Evolutionary conservation across 805 yeast species (phyloP).

Genomic region (Nakazawaea populi): DNA sequence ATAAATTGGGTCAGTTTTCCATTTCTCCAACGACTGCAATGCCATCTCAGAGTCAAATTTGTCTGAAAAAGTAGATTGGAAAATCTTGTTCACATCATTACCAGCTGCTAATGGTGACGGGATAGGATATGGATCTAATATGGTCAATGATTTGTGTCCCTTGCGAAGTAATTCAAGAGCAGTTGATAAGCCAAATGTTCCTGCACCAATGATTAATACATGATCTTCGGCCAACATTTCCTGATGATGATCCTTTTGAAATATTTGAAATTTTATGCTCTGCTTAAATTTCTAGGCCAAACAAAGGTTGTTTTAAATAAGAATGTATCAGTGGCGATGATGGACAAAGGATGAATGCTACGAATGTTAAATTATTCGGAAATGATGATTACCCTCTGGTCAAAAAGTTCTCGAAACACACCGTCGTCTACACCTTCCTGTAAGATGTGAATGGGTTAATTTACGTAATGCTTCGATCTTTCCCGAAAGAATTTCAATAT

Average conservation of each 20-base stretch:
- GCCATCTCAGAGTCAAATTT: conserved; percentile 23
- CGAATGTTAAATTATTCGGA: too few relatives aligned
- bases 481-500: too few relatives aligned
- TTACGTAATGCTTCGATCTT: too few relatives aligned
- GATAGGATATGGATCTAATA: conserved; percentile 25
- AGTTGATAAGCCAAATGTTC: conserved; percentile 39
- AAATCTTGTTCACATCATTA: conserved; percentile 35
- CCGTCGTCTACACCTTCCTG: neutral
- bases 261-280: too few relatives aligned
- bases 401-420: neutral
- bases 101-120: conserved; percentile 36
- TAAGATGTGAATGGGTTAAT: too few relatives aligned
- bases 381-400: too few relatives aligned
- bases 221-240: conserved; percentile 5
- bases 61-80: conserved; percentile 23
- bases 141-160: conserved; percentile 24
- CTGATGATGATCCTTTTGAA: too few relatives aligned
- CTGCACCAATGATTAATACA: conserved; percentile 35
- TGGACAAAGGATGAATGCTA: too few relatives aligned
- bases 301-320: too few relatives aligned
- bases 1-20: conserved; percentile 27
- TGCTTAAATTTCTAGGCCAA: too few relatives aligned
- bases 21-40: conserved; percentile 26
- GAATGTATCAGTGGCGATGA: too few relatives aligned
- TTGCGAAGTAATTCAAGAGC: conserved; percentile 28